Percentiles rank a stretch among this genome's conserved stretches.
Conservation (phyloP, 1,284 basidiomycete genomes). For the Pseudozyma hubeiensis region DNA sequence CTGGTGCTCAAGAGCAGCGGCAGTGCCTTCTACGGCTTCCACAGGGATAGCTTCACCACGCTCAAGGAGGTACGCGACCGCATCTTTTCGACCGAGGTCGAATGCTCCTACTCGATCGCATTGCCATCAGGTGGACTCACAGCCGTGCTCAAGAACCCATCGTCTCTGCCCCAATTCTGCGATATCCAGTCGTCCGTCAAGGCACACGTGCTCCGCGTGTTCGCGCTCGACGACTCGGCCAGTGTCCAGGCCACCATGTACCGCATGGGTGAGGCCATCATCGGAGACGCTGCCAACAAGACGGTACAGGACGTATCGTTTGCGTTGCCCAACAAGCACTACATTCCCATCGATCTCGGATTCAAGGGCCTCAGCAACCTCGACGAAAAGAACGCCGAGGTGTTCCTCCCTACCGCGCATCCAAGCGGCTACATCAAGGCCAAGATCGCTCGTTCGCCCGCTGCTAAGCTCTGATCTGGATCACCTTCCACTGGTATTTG, state of each 20-base stretch:
- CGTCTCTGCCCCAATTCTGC: constrained; percentile 63
- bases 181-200: constrained; percentile 74
- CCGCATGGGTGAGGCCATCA: constrained; percentile 83
- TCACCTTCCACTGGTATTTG: background rate
- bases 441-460: constrained; percentile 44
- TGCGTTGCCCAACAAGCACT: constrained; percentile 81
- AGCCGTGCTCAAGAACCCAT: constrained; percentile 64
- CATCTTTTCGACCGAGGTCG: constrained; percentile 65
- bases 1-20: constrained; percentile 87
- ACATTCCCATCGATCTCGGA: constrained; percentile 62
- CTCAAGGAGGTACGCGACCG: constrained; percentile 70
- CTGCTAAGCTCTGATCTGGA: constrained; percentile 43
- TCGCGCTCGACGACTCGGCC: constrained; percentile 87
- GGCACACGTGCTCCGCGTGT: constrained; percentile 80
- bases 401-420: constrained; percentile 60
- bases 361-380: constrained; percentile 59
- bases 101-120: constrained; percentile 54
- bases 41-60: constrained; percentile 88
- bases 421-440: constrained; percentile 64
- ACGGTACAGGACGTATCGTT: constrained; percentile 78
- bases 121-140: constrained; percentile 38
- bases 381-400: constrained; percentile 60
- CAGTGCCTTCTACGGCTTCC: constrained; percentile 84
- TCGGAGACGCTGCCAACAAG: constrained; percentile 71
- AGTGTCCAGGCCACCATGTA: constrained; percentile 93